Evolutionary conservation across 2,329 filamentous ascomycete species (phyloP).

Genomic region (Neofusicoccum sp.): DNA sequence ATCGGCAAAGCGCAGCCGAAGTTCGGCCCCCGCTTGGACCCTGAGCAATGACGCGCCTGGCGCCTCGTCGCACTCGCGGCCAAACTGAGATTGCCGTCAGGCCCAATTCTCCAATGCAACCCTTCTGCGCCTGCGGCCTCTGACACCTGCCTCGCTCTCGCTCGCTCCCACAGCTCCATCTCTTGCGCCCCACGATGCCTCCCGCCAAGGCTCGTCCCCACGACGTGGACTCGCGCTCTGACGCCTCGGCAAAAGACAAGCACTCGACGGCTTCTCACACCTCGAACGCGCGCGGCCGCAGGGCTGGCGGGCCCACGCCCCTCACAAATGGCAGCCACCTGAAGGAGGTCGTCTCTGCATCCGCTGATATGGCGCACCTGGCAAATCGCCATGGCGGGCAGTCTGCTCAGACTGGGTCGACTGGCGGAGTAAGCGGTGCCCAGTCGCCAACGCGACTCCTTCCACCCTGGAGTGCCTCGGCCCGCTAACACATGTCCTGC

Average conservation of each 20-base stretch:
- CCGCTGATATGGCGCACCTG: slow-evolving; percentile 36
- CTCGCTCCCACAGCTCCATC: background rate
- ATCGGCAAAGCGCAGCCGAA: background rate
- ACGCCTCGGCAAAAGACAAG: slow-evolving; percentile 43
- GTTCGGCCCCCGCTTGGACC: background rate
- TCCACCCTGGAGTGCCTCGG: background rate
- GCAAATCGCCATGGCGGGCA: slow-evolving; percentile 36
- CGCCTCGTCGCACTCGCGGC: background rate
- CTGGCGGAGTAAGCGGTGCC: slow-evolving; percentile 12
- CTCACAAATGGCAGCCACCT: slow-evolving; percentile 37
- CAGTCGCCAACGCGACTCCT: background rate
- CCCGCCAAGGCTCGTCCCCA: slow-evolving; percentile 36
- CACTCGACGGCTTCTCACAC: slow-evolving; percentile 41
- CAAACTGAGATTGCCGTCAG: slow-evolving; percentile 12
- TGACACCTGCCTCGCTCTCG: background rate
- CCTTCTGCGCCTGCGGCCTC: background rate
- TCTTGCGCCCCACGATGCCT: slow-evolving; percentile 34
- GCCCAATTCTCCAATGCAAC: slow-evolving; percentile 17
- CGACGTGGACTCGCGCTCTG: slow-evolving; percentile 42
- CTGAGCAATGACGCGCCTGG: slow-evolving; percentile 14
- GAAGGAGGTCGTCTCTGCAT: slow-evolving; percentile 39
- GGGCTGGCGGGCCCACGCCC: slow-evolving; percentile 33
- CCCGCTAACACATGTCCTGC: background rate
- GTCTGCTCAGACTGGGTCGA: slow-evolving; percentile 10
- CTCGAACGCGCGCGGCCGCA: slow-evolving; percentile 41